A percentile compares a stretch with the other conserved stretches of the same genome.
Conservation (phyloP, 1,139 yeast species). For the Debaryomyces udenii region DNA sequence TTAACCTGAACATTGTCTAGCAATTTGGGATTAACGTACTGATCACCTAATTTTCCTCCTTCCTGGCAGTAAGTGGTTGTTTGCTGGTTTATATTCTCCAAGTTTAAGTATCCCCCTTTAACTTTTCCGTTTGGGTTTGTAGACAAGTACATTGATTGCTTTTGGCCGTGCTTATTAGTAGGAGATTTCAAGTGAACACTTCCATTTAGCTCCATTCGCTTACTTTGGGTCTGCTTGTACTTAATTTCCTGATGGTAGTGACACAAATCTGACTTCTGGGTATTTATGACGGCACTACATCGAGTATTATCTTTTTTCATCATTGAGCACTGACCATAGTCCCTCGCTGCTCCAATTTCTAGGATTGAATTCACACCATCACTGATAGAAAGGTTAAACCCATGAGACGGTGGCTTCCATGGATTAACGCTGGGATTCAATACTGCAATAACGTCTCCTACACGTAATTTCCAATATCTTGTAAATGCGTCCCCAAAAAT, state of each 20-base stretch:
- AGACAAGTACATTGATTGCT: constrained; percentile 26
- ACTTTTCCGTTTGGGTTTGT: constrained; percentile 16
- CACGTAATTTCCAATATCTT: constrained; percentile 68
- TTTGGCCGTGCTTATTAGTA: constrained; percentile 20
- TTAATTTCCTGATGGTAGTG: constrained; percentile 69
- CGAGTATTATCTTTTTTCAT: constrained; percentile 45
- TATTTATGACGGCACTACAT: constrained; percentile 67
- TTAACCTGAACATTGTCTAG: constrained; percentile 39
- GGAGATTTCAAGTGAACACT: constrained; percentile 51
- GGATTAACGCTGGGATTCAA: constrained; percentile 67
- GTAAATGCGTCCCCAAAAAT: constrained; percentile 70
- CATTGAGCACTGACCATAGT: constrained; percentile 70
- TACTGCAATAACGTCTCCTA: constrained; percentile 75
- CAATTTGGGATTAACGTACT: constrained; percentile 51
- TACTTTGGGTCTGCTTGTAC: constrained; percentile 53
- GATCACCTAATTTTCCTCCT: constrained; percentile 21
- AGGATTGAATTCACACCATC: constrained; percentile 56
- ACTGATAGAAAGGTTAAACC: constrained; percentile 65
- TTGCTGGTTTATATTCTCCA: constrained; percentile 28
- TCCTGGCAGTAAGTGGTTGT: constrained; percentile 22
- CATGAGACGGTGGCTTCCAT: constrained; percentile 25
- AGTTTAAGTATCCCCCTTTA: constrained; percentile 13
- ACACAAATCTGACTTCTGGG: constrained; percentile 57
- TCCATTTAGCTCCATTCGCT: constrained; percentile 77
- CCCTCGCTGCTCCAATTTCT: constrained; percentile 73